Base-by-base conservation (phyloP, 495 filamentous ascomycete species). In the Penicillium cosmopolitanum region DNA sequence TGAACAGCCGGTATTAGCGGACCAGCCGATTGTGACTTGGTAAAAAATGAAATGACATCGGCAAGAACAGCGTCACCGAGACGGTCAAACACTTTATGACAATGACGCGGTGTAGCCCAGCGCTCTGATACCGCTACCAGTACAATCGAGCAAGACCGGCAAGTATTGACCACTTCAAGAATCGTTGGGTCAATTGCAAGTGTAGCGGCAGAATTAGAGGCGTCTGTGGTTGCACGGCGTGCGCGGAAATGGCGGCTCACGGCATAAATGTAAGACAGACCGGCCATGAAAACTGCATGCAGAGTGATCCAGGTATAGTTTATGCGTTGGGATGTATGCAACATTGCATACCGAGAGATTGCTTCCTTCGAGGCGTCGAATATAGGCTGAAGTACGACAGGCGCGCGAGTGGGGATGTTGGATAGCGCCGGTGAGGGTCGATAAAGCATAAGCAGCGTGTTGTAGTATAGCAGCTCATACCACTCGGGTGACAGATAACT, bases 221-320 rank as follows among this genome's bases (percentile, higher is more conserved):
- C 42, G 36, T 8, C 18, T 31, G 9, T 8, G 11, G 21, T 25
- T 25, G 46, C 35, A 18, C 62, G 36, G 21, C 11, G 48, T 23
- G 61, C 56, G 6, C 66, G 60, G 53, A 70, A 67, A 53, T 70
- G 67, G 6, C 60, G 42, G 18, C 65, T 62, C 3, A 64, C 51
- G 10, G 67, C 65, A 51, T 70, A 70, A 4, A 70, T 42, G 43
- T 63, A 70, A 0, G 67, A 63, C 12, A 70, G 56, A 9, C 67
- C 67, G 0, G 67, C 65, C 67, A 70, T 70, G 48, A 70, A 70
- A 21, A 66, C 56, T 1, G 58, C 56, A 36, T 70, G 67, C 16
- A 70, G 46, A 1, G 65, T 68, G 23, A 68, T 66, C 67, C 67
- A 70, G 19, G 67, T 67, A 50, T 67, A 70, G 60, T 70, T 70